Evolutionary conservation across 768 basidiomycete genomes (phyloP).

Genomic region (Tylopilus balloui): DNA sequence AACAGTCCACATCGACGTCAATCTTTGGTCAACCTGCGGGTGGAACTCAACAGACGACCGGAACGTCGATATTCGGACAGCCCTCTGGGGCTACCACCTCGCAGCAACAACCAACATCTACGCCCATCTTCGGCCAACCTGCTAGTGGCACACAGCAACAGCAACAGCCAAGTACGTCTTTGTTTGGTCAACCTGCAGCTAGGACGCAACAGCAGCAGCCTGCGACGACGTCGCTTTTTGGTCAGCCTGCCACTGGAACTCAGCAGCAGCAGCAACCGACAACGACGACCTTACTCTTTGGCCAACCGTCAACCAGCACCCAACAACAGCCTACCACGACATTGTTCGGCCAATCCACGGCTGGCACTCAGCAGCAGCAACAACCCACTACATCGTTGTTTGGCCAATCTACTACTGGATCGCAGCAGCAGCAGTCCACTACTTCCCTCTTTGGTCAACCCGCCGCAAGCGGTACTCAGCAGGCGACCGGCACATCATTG

Average conservation of each 20-base stretch:
- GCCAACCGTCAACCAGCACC: slow-evolving; percentile 25
- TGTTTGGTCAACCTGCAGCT: too few species aligned
- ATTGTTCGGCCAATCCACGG: slow-evolving; percentile 22
- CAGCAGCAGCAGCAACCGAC: slow-evolving; percentile 25
- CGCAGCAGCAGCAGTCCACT: slow-evolving; percentile 33
- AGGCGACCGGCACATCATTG: slow-evolving; percentile 25
- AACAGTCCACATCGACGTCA: slow-evolving; percentile 17
- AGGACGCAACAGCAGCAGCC: too few species aligned
- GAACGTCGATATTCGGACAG: slow-evolving; percentile 12
- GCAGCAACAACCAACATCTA: slow-evolving; percentile 7
- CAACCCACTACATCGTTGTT: slow-evolving; percentile 16
- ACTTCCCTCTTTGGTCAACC: slow-evolving; percentile 28
- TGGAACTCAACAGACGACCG: slow-evolving; percentile 2
- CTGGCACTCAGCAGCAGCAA: slow-evolving; percentile 16
- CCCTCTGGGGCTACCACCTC: slow-evolving; percentile 4
- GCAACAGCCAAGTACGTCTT: too few species aligned
- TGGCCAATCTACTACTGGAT: slow-evolving; percentile 28
- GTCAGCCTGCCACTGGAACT: slow-evolving; percentile 13
- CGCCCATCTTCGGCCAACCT: not conserved
- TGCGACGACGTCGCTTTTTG: not conserved
- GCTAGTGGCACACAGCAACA: not conserved
- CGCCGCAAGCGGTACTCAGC: slow-evolving; percentile 29
- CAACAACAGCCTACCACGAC: slow-evolving; percentile 20
- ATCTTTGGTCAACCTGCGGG: slow-evolving; percentile 24
- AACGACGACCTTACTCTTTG: slow-evolving; percentile 31